Evolutionary conservation across 1,284 basidiomycete genomes (phyloP).

Genomic region (Ustilago shanxiensis): DNA sequence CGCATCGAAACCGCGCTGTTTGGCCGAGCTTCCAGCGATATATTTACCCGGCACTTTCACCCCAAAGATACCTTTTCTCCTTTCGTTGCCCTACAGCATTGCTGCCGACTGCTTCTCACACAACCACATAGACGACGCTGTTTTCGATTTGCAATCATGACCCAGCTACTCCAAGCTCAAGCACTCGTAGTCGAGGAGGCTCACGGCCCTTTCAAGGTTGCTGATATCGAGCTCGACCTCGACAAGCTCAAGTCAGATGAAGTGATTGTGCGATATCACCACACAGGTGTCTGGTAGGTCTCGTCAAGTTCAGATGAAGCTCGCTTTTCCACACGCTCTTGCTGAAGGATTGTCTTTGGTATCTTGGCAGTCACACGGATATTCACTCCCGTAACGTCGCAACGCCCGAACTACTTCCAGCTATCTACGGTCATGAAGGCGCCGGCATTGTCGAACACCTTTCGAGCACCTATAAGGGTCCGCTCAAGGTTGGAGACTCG

Average conservation of each 20-base stretch:
- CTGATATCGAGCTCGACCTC: conserved; percentile 26
- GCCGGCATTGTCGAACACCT: conserved; percentile 31
- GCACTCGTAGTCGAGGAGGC: conserved; percentile 26
- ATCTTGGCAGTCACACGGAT: conserved; percentile 18
- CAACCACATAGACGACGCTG: no score
- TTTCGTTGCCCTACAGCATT: no score
- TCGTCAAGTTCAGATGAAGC: no score
- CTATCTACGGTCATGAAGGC: conserved; percentile 35
- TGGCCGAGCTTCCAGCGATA: no score
- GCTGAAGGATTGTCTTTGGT: no score
- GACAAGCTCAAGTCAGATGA: conserved; percentile 21
- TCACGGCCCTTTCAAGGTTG: conserved; percentile 22
- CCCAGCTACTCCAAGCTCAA: conserved; percentile 17
- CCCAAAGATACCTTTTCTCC: no score
- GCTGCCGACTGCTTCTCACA: no score
- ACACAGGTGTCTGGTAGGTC: conserved; percentile 22
- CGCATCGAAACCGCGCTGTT: no score
- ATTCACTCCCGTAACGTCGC: conserved; percentile 14
- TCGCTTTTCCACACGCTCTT: no score
- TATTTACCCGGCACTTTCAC: no score
- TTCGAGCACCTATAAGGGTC: conserved; percentile 15
- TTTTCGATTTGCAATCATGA: background rate
- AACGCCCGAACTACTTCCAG: conserved; percentile 12
- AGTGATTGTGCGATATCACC: conserved; percentile 24
- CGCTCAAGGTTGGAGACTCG: conserved; percentile 23